phyloP scores from a whole-genome alignment of 1,139 yeast species.

The Blastobotrys serpentis region DNA sequence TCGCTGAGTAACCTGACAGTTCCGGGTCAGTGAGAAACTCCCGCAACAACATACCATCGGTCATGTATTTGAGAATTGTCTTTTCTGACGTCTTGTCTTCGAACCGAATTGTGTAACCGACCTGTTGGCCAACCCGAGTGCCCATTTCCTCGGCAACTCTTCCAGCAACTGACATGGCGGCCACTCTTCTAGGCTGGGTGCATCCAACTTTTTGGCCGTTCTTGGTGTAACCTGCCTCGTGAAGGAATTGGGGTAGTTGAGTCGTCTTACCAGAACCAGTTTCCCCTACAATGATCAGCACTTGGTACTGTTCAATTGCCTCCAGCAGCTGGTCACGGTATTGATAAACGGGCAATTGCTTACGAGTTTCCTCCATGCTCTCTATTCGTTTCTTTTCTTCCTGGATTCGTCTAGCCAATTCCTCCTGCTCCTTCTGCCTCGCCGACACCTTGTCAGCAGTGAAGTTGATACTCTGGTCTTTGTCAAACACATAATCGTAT shows the following conservation, averaged over 20 bases:
- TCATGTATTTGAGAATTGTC: constrained; percentile 83
- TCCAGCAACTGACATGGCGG: constrained; percentile 92
- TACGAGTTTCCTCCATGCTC: constrained; percentile 51
- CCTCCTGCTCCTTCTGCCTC: constrained; percentile 31
- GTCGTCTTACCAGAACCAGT: constrained; percentile 98
- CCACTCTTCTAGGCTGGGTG: constrained; percentile 95
- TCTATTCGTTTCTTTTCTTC: constrained; percentile 46
- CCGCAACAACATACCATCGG: constrained; percentile 90
- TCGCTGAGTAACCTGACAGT: constrained; percentile 71
- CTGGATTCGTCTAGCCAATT: constrained; percentile 39
- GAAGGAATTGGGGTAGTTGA: constrained; percentile 79
- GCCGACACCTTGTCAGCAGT: constrained; percentile 41
- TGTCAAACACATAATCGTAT: constrained; percentile 84
- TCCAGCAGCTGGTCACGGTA: constrained; percentile 59
- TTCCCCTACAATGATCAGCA: constrained; percentile 83
- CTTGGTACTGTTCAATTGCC: constrained; percentile 67
- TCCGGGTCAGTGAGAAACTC: constrained; percentile 77
- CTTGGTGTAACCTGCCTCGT: constrained; percentile 62
- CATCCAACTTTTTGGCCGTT: constrained; percentile 71
- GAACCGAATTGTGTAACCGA: constrained; percentile 85
- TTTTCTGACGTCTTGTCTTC: constrained; percentile 65
- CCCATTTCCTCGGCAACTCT: constrained; percentile 85
- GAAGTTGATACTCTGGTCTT: constrained; percentile 69
- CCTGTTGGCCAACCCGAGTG: constrained; percentile 68
- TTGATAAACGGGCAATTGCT: constrained; percentile 70